Evolutionary conservation across 208 protist species (phyloP), one percentile per base, ranked within the genome.

Genomic region (Leishmania major): DNA sequence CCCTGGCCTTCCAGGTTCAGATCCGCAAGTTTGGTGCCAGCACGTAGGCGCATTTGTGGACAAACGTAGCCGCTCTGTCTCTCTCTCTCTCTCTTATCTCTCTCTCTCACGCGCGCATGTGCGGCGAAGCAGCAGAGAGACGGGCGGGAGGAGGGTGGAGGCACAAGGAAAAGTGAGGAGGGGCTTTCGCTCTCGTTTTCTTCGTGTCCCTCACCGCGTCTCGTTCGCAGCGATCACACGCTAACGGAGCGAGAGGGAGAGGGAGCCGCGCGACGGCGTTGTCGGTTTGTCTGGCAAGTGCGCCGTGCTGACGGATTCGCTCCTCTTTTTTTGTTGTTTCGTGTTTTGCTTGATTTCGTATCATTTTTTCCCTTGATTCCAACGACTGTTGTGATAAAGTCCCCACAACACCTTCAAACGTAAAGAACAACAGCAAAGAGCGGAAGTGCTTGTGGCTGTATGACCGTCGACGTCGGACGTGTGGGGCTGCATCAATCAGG

Each of bases 1-100:
- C 94, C 75, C 97, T 99, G 75, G 98, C 99, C 84, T 96, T 78
- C 17, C 70, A 73, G 60, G 79, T 83, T 28, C 71, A 69, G 19
- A 78, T 77, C 45, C 59, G 71, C 66, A 83, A 83, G 49, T 77
- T 75, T 15, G 60, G 57, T 51, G 45, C 72, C 1, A 53, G 47
- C 66, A 77, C 57, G 70, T 82, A 82, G n/a, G 37, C 57, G 7
- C 17, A 25, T 53, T 45, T 28, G 4, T 59, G 49, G 19, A 13
- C 47, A 62, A 15, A 13, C 51, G 47, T 25, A 40, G 73, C 25
- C 51, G n/a, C n/a, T 77, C 31, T 77, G n/a, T 47, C 37, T 35
- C 3, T 3, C 15, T 62, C n/a, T 45, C 17, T 62, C 1, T 17
- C 37, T 40, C 37, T 28, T n/a, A n/a, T n/a, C 22, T 3, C n/a